Evolutionary conservation across 805 yeast genomes (phyloP), one percentile per base, ranked within the genome.

Genomic region (Yarrowia keelungensis): DNA sequence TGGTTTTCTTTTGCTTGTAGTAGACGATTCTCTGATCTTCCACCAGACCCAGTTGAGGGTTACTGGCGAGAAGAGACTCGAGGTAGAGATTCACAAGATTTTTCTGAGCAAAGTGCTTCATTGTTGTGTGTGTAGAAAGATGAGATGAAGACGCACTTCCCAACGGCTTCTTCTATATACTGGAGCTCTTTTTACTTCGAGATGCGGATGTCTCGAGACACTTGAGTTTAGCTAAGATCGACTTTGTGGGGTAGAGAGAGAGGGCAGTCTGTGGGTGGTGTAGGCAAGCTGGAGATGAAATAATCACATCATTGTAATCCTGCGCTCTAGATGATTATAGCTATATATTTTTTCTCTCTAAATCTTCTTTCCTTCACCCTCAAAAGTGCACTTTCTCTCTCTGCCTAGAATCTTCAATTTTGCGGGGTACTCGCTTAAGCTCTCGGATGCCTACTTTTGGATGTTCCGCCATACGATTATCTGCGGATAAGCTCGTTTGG

Each of bases 71-170:
- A 9, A 59, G 65, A 26, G 65, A 43, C 42, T 59, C 43, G 1
- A 59, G 65, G 10, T 59, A 59, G 19, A 59, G 65, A 16, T 59
- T 59, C 51, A 59, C 65, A 51, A 59, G 65, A 26, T 59, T 59
- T n/a, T 11, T 16, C 2, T 35, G 5, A 2, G 42, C 65, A 35
- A 59, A 59, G 42, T 59, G 51, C 45, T 59, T 59, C 65, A 59
- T 59, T 14, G 15, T n/a, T 2, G 38, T 56, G 50, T 43, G 51
- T 53, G 59, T 10, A 19, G 19, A 36, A 5, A 22, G 35, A 19
- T 46, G 35, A 22, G 32, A 26, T 26, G 2, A 46, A 22, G 50
- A 14, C n/a, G 35, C 36, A 45, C 47, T 22, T 12, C 10, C 9
- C 9, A 14, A 26, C 32, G 32, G 32, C 12, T 22, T 22, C 8